A percentile compares a stretch with the other conserved stretches of the same genome.
Conservation (phyloP, 2,329 filamentous ascomycete species). For the Penicillium sp. region DNA sequence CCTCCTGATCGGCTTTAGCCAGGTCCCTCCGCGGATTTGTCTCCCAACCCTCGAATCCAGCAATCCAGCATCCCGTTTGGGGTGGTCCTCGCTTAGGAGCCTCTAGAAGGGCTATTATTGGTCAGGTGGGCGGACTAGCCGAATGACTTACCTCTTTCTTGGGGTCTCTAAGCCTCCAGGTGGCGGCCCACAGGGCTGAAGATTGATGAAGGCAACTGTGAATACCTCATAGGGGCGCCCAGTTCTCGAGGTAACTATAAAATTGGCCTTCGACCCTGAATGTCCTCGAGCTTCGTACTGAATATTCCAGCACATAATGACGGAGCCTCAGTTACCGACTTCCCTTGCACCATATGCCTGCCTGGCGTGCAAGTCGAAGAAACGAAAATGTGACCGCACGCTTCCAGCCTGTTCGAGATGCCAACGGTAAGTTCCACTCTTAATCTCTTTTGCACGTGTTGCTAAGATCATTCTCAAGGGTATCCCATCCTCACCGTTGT, state of each 20-base stretch:
- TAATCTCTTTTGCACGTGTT: neutral
- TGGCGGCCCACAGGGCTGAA: neutral
- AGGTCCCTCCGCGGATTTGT: neutral
- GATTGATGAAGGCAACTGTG: neutral
- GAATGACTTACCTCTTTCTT: neutral
- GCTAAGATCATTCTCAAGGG: neutral
- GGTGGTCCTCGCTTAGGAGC: neutral
- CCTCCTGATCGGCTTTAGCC: neutral
- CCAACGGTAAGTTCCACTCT: neutral
- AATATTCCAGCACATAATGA: neutral
- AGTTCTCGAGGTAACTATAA: neutral
- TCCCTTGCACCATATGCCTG: neutral
- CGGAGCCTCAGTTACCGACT: neutral
- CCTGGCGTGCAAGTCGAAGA: constrained; percentile 4
- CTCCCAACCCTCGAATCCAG: neutral
- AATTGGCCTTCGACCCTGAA: neutral
- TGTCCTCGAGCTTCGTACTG: neutral
- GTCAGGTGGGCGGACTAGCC: neutral
- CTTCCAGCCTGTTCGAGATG: constrained; percentile 2
- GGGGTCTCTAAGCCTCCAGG: neutral
- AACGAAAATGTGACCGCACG: constrained; percentile 8
- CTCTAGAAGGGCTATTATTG: neutral
- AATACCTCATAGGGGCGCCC: neutral
- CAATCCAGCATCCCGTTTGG: neutral
- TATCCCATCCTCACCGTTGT: neutral